These are phyloP conservation scores for Penicillium brasilianum DNA, from an alignment of 2,329 filamentous ascomycete genomes.

Conservation along the genomic window DNA sequence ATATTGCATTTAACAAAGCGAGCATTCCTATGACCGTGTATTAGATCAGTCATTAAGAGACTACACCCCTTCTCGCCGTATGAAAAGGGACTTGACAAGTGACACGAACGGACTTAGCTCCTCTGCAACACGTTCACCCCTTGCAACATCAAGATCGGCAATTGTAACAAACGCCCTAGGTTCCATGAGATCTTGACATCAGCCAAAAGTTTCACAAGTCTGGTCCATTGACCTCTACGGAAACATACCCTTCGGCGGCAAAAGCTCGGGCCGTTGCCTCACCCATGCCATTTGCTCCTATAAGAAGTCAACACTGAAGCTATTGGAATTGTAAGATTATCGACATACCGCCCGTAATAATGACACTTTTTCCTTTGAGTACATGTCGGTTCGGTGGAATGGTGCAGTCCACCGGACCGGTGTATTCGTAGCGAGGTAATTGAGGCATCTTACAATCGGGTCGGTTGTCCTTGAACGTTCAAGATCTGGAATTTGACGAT, in stretches of 20 bases:
- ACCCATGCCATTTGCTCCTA: neutral
- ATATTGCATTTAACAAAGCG: neutral
- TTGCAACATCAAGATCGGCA: neutral
- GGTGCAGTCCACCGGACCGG: neutral
- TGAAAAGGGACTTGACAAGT: neutral
- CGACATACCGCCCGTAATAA: neutral
- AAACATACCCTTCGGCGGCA: neutral
- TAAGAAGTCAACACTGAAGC: neutral
- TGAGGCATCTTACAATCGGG: neutral
- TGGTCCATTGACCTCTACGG: neutral
- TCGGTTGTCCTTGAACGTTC: neutral
- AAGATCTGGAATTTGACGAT: neutral
- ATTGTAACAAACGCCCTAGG: neutral
- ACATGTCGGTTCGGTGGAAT: neutral
- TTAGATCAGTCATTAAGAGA: neutral
- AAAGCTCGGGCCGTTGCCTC: neutral
- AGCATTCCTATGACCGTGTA: neutral
- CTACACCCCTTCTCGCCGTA: neutral
- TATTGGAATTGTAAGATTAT: neutral
- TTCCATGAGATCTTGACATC: neutral
- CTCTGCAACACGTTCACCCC: neutral
- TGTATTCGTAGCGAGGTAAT: neutral
- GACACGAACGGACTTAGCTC: neutral
- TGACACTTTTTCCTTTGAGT: neutral
- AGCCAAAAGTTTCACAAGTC: neutral